A percentile compares a stretch with the other conserved stretches of the same genome.
Conservation (phyloP, 2,329 filamentous ascomycete species). For the Corynespora cassiicola region DNA sequence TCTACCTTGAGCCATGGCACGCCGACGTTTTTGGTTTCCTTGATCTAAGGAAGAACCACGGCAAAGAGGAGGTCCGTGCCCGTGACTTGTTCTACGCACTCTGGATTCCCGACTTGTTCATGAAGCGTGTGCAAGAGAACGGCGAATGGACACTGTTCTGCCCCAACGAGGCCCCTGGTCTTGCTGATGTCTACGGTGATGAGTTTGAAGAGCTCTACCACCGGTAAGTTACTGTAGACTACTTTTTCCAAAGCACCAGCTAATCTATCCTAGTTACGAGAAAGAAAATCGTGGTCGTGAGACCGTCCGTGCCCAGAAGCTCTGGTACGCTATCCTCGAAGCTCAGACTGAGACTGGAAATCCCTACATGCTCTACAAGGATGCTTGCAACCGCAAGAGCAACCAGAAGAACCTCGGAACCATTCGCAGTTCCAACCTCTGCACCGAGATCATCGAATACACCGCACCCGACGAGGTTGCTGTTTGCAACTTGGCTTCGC, state of each 20-base stretch:
- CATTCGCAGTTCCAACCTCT: slow-evolving; percentile 97
- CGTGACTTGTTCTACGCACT: slow-evolving; percentile 97
- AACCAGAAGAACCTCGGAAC: slow-evolving; percentile 99
- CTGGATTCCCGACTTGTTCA: slow-evolving; percentile 99
- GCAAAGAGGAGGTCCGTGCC: slow-evolving; percentile 96
- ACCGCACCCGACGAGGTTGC: slow-evolving; percentile 96
- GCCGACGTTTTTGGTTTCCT: slow-evolving; percentile 97
- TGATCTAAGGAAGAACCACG: slow-evolving; percentile 98
- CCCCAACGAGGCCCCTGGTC: slow-evolving; percentile 91
- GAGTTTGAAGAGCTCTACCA: slow-evolving; percentile 96
- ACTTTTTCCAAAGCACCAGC: not conserved
- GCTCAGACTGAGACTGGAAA: slow-evolving; percentile 99
- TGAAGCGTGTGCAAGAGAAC: slow-evolving; percentile 99
- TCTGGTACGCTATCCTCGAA: slow-evolving; percentile 98
- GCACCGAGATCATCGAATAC: slow-evolving; percentile 99
- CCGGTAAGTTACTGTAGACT: slow-evolving; percentile 50
- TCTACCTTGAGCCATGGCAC: slow-evolving; percentile 99
- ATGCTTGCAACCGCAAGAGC: slow-evolving; percentile 97
- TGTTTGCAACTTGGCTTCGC: slow-evolving; percentile 95
- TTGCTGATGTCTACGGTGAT: slow-evolving; percentile 96
- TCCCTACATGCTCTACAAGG: slow-evolving; percentile 99
- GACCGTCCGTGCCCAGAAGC: slow-evolving; percentile 96
- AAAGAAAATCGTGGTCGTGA: slow-evolving; percentile 83
- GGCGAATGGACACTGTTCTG: slow-evolving; percentile 98
- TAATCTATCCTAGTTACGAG: slow-evolving; percentile 72